These are phyloP conservation scores for Lenwebbia sp. DNA, from an alignment of 345 rosid genomes.

Conservation along the genomic window DNA sequence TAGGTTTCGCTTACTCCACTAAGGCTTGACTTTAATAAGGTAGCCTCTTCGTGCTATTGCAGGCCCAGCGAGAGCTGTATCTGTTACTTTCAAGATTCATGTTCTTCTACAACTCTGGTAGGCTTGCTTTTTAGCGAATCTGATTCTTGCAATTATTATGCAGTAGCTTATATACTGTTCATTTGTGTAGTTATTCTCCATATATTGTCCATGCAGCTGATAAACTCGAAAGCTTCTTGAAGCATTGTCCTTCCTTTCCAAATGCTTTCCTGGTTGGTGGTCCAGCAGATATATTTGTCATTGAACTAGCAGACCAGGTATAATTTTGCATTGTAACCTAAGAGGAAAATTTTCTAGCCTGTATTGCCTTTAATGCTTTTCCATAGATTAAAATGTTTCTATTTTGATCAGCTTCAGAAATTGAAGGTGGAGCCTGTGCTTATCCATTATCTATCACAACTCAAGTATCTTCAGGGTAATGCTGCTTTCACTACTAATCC, in stretches of 20 bases:
- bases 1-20: neutral
- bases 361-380: neutral
- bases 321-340: neutral
- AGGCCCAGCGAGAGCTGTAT: constrained; percentile 88
- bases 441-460: constrained; percentile 72
- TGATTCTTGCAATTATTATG: neutral
- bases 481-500: neutral
- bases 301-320: constrained; percentile 95
- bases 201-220: constrained; percentile 43
- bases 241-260: constrained; percentile 63
- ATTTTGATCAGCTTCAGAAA: constrained; percentile 65
- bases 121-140: neutral
- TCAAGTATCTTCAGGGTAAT: constrained; percentile 78
- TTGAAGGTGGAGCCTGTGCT: constrained; percentile 97
- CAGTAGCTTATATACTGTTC: neutral
- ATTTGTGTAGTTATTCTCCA: neutral
- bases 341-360: neutral
- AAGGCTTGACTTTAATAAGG: neutral
- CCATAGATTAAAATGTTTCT: neutral
- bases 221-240: constrained; percentile 63
- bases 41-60: neutral
- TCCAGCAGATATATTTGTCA: constrained; percentile 83
- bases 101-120: constrained; percentile 87
- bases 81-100: constrained; percentile 83
- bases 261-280: constrained; percentile 88